Conservation (phyloP, 2,329 filamentous ascomycete genomes). For the Botryotinia convoluta region DNA sequence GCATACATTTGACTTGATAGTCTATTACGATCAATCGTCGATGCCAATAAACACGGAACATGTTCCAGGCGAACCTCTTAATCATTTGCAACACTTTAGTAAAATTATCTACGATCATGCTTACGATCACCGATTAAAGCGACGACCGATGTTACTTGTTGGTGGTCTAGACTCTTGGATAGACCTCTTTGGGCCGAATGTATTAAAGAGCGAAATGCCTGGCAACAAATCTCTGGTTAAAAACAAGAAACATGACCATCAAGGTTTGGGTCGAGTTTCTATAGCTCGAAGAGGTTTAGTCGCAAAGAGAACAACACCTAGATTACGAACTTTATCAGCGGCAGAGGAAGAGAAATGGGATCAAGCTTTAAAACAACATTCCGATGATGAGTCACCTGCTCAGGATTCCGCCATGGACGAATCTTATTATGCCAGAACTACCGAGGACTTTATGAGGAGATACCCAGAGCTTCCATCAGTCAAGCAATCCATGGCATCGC, state of each 20-base stretch:
- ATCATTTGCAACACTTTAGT: conserved; percentile 68
- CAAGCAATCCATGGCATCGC: conserved; percentile 57
- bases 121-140: conserved; percentile 69
- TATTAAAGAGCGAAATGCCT: conserved; percentile 54
- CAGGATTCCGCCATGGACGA: conserved; percentile 48
- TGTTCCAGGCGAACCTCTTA: conserved; percentile 44
- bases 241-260: conserved; percentile 34
- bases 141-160: conserved; percentile 71
- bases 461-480: conserved; percentile 69
- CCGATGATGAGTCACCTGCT: conserved; percentile 41
- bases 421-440: conserved; percentile 61
- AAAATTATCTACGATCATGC: conserved; percentile 83
- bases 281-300: conserved; percentile 37
- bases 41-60: conserved; percentile 34
- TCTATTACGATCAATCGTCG: conserved; percentile 81
- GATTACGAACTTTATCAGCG: conserved; percentile 67
- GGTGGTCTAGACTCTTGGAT: conserved; percentile 87
- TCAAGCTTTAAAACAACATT: conserved; percentile 68
- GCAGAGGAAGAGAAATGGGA: conserved; percentile 83
- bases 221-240: conserved; percentile 42
- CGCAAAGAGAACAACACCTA: conserved; percentile 45
- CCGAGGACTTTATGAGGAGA: conserved; percentile 79
- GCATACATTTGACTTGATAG: conserved; percentile 78
- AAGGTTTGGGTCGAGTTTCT: conserved; percentile 51
- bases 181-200: conserved; percentile 65